Conservation (phyloP, 1,284 basidiomycete species). For the Sphagnurus paluster region DNA sequence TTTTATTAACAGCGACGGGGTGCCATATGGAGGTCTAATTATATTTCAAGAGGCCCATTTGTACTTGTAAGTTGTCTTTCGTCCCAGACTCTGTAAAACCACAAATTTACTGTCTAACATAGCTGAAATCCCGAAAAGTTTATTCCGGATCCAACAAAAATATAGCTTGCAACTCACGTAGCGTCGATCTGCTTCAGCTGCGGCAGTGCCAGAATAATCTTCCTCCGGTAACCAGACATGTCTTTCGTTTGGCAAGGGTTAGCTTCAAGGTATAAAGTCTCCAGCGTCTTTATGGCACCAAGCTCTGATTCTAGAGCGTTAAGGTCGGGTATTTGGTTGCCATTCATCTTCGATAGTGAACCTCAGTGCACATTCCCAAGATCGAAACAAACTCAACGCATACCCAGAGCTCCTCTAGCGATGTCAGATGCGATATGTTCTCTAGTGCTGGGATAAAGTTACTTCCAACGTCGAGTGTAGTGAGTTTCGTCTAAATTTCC, state of each 20-base stretch:
- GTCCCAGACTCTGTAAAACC: too few relatives aligned
- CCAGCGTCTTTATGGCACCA: constrained; percentile 63
- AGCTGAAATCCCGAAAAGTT: too few relatives aligned
- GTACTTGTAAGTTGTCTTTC: too few relatives aligned
- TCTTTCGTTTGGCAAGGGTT: constrained; percentile 90
- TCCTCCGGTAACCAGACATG: constrained; percentile 81
- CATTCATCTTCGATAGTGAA: constrained; percentile 65
- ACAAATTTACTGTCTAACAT: too few relatives aligned
- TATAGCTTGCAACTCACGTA: constrained; percentile 56
- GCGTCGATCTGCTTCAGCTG: constrained; percentile 95
- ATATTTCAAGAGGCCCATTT: too few relatives aligned
- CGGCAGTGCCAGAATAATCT: constrained; percentile 86
- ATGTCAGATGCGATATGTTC: constrained; percentile 74
- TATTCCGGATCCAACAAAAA: too few relatives aligned
- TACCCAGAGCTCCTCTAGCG: constrained; percentile 94
- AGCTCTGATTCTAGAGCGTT: constrained; percentile 73
- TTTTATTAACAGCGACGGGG: too few relatives aligned
- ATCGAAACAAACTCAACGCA: constrained; percentile 22
- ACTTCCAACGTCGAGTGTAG: constrained; percentile 85
- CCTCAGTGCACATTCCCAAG: not conserved
- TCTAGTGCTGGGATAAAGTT: constrained; percentile 84
- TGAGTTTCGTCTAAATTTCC: constrained; percentile 65
- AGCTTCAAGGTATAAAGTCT: constrained; percentile 93
- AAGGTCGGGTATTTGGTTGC: constrained; percentile 80
- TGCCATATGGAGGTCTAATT: too few relatives aligned